phyloP scores from a whole-genome alignment of 257 asterid species.

The Jacaranda copaia region DNA sequence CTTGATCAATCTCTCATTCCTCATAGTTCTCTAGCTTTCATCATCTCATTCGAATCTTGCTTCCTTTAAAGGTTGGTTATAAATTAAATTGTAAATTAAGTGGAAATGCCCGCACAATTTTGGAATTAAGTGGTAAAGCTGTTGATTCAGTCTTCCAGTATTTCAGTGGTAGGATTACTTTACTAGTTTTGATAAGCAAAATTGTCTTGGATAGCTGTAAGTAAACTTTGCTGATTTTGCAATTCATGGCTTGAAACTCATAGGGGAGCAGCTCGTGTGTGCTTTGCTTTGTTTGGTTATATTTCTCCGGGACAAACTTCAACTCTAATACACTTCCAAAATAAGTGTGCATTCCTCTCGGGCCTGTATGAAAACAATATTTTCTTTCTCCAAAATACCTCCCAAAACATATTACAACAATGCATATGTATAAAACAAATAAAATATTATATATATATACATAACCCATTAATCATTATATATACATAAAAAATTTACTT shows the following conservation, averaged over 20 bases:
- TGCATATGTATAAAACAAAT: no score
- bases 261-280: background rate
- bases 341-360: no score
- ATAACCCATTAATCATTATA: no score
- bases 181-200: conserved; percentile 1
- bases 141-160: conserved; percentile 3
- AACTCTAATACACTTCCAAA: no score
- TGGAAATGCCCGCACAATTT: background rate
- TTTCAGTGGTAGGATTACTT: background rate
- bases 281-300: background rate
- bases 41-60: conserved; percentile 11
- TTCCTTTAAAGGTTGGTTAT: background rate
- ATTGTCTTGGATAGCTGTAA: background rate
- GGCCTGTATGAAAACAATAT: no score
- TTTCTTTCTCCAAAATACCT: no score
- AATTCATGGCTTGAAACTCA: conserved; percentile 9
- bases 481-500: no score
- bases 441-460: no score
- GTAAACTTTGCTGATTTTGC: background rate
- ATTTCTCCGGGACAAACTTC: no score
- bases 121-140: conserved; percentile 29
- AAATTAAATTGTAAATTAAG: conserved; percentile 21
- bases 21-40: conserved; percentile 25
- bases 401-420: no score
- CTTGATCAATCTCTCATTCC: conserved; percentile 23